Conservation (phyloP, 768 basidiomycete species). For the Asterophora lycoperdoides region DNA sequence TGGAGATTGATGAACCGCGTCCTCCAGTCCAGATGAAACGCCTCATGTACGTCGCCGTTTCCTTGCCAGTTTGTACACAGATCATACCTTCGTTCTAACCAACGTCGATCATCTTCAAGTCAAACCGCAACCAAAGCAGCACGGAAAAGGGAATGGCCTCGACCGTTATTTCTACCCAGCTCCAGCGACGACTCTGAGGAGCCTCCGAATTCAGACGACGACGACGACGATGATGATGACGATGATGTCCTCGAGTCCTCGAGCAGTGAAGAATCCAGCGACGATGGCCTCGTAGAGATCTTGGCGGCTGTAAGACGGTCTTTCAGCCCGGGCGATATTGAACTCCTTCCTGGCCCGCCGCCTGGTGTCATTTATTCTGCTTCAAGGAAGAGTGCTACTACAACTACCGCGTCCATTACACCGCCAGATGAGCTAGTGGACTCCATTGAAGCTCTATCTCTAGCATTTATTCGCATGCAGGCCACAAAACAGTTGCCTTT, state of each 20-base stretch:
- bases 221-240: constrained; percentile 2
- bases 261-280: too few species aligned
- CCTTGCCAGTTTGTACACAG: neutral
- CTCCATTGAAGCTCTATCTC: constrained; percentile 30
- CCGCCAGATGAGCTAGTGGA: constrained; percentile 33
- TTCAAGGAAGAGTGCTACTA: neutral
- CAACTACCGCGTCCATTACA: neutral
- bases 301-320: constrained; percentile 8
- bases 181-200: constrained; percentile 8
- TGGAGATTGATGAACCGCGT: constrained; percentile 9
- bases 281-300: constrained; percentile 8
- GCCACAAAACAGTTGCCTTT: constrained; percentile 47
- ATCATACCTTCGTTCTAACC: too few species aligned
- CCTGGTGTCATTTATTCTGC: constrained; percentile 3
- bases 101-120: too few species aligned
- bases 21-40: constrained; percentile 1
- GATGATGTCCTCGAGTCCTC: too few species aligned
- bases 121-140: constrained; percentile 18
- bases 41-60: neutral
- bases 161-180: constrained; percentile 1
- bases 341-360: constrained; percentile 16
- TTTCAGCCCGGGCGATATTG: constrained; percentile 15
- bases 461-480: constrained; percentile 33
- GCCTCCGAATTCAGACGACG: constrained; percentile 1
- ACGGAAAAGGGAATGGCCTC: constrained; percentile 20